Evolutionary conservation across 2,329 filamentous ascomycete species (phyloP).

Genomic region (Parastagonospora avenae): DNA sequence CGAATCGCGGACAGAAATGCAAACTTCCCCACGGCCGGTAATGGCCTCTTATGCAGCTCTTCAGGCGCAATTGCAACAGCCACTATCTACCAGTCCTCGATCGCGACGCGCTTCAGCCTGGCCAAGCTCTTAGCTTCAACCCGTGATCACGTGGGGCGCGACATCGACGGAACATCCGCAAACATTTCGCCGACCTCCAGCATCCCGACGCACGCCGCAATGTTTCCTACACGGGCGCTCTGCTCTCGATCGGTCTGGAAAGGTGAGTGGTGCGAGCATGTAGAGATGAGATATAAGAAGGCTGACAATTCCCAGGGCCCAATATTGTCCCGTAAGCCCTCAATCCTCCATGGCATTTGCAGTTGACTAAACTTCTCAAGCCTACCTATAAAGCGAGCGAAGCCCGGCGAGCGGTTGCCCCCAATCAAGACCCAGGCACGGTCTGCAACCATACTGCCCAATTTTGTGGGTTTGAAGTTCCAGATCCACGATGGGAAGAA

Average conservation of each 20-base stretch:
- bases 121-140: constrained; percentile 28
- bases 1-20: background rate
- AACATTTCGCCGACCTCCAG: constrained; percentile 30
- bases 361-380: constrained; percentile 45
- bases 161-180: constrained; percentile 20
- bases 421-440: constrained; percentile 88
- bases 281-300: background rate
- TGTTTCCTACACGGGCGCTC: constrained; percentile 70
- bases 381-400: constrained; percentile 67
- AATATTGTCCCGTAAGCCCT: constrained; percentile 71
- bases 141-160: constrained; percentile 34
- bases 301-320: constrained; percentile 57
- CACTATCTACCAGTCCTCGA: constrained; percentile 2
- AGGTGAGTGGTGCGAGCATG: constrained; percentile 58
- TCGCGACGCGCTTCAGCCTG: constrained; percentile 40
- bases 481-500: constrained; percentile 90
- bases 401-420: constrained; percentile 65
- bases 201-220: constrained; percentile 47
- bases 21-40: background rate
- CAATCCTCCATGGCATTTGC: background rate
- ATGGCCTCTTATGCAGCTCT: background rate
- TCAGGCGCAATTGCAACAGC: background rate
- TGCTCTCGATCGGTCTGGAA: constrained; percentile 83
- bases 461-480: constrained; percentile 88
- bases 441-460: constrained; percentile 86